phyloP scores from a whole-genome alignment of 148 eudicot species.

The Dianthus caryophyllus region DNA sequence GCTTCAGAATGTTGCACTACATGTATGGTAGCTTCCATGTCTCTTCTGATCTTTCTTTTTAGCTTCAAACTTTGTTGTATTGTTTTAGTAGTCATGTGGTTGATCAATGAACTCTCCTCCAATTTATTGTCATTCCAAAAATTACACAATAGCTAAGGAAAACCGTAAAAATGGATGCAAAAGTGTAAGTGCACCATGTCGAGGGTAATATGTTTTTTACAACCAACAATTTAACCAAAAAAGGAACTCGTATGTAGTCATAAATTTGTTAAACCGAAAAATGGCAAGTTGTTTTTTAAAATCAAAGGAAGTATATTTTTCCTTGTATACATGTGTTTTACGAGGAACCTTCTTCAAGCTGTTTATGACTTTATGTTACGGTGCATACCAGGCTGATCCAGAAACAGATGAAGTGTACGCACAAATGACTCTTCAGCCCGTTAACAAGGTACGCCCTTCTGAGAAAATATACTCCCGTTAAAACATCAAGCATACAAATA shows the following conservation, averaged over 20 bases:
- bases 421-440: slow-evolving; percentile 99
- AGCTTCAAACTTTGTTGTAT: not conserved
- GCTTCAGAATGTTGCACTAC: slow-evolving; percentile 88
- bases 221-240: too few species aligned
- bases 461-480: not conserved
- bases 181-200: too few species aligned
- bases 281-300: too few species aligned
- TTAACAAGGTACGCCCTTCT: slow-evolving; percentile 55
- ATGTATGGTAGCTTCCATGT: slow-evolving; percentile 41
- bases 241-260: too few species aligned
- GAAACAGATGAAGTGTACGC: slow-evolving; percentile 99
- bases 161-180: too few species aligned
- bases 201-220: too few species aligned
- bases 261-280: too few species aligned
- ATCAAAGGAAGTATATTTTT: too few species aligned
- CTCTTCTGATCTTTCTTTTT: not conserved
- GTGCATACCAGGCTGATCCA: slow-evolving; percentile 66
- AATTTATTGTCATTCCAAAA: not conserved
- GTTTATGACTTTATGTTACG: not conserved
- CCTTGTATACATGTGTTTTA: not conserved
- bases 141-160: too few species aligned
- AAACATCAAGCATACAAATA: not conserved
- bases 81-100: not conserved
- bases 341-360: not conserved
- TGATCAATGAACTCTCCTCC: not conserved